Base-by-base conservation (phyloP, 257 asterid species). In the Ballota nigra region DNA sequence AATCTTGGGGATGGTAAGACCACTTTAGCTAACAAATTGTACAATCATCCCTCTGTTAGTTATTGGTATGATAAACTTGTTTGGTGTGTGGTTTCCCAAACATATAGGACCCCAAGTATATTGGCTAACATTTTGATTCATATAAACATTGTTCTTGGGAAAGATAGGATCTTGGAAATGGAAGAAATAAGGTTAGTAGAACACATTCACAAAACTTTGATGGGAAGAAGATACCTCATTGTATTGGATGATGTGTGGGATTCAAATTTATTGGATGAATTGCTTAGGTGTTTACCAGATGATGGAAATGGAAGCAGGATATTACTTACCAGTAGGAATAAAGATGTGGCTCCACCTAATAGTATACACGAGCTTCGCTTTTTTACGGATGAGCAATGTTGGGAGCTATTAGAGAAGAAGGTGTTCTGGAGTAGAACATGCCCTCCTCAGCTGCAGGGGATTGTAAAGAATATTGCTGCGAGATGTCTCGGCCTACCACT, bases 401-500 rank as follows among this genome's bases (percentile, higher is more conserved):
- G 86, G 86, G 67, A 55, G 31, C 55, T 81, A 63, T 53, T 83
- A 33, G 10, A 77, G 38, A 26, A 51, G 67, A 83, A 75, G 72
- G 70, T 81, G 49, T 81, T 75, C 62, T 56, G 12, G 0, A 8
- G 22, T 8, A 4, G 63, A 20, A 11, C 23, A 10, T 75, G 82
- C 31, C 85, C 86, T 51, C 64, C 58, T 9, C 9, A 65, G n/a
- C 59, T 82, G 71, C 1, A 16, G 22, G 47, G 2, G 7, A 5
- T 52, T 2, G 81, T 81, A 5, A n/a, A 59, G 72, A 1, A n/a
- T 38, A 81, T 81, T 3, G 83, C 81, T 9, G 4, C 0, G n/a
- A 62, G 34, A 3, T 84, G 86, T 7, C 6, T 13, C 0, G 88
- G 88, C 3, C 23, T 81, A 11, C 86, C 88, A 11, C 77, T 84